These are phyloP conservation scores for Arachis stenosperma DNA, from an alignment of 306 rosid genomes.

Conservation along the genomic window DNA sequence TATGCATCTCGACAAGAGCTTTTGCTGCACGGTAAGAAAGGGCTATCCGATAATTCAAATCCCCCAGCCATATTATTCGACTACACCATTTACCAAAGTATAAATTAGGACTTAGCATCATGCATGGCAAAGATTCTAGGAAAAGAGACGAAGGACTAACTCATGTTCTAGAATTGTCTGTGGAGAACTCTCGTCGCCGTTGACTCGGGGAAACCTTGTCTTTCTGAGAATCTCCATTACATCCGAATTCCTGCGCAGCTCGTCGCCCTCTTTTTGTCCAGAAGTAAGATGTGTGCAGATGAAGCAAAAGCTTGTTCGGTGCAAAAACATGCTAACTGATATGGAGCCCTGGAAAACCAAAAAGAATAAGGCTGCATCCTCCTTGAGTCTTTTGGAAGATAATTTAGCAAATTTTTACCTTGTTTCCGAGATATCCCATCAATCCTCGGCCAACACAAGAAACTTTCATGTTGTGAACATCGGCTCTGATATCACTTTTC, in stretches of 20 bases:
- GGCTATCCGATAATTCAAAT: conserved; percentile 94
- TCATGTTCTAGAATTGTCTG: conserved; percentile 86
- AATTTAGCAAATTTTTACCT: conserved; percentile 56
- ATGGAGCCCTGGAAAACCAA: conserved; percentile 89
- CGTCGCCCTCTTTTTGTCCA: conserved; percentile 99
- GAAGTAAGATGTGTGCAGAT: conserved; percentile 96
- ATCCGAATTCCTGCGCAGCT: conserved; percentile 91
- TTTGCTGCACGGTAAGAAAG: conserved; percentile 85
- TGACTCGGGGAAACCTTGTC: conserved; percentile 83
- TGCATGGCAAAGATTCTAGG: conserved; percentile 18
- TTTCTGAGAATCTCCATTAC: conserved; percentile 93
- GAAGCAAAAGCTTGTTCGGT: conserved; percentile 98
- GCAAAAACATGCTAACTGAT: conserved; percentile 96
- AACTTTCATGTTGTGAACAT: conserved; percentile 81
- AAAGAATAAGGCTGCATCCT: conserved; percentile 41
- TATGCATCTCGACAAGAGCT: conserved; percentile 91
- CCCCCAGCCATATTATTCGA: conserved; percentile 97
- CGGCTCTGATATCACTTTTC: conserved; percentile 74
- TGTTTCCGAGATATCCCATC: conserved; percentile 99
- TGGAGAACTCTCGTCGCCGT: conserved; percentile 69
- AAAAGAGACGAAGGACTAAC: conserved; percentile 54
- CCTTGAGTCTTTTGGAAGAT: conserved; percentile 24
- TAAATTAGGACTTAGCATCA: conserved; percentile 1
- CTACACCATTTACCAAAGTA: conserved; percentile 50
- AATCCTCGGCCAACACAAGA: conserved; percentile 98